Evolutionary conservation across 768 basidiomycete species (phyloP).

Genomic region (Xerocomus potaroensis): DNA sequence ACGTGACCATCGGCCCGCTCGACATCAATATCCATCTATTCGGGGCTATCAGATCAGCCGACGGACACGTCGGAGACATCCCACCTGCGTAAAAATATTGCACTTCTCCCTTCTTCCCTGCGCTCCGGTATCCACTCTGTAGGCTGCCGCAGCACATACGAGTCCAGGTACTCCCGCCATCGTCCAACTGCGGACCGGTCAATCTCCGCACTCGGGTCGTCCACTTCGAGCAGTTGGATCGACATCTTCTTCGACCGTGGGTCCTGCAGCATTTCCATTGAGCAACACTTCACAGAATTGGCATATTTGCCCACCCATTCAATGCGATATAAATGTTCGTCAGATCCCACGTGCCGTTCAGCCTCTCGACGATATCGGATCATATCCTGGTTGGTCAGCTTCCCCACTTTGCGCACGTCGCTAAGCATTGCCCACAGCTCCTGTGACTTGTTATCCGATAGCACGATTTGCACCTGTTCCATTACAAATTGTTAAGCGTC

Average conservation of each 20-base stretch:
- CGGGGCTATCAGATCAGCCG: constrained; percentile 11
- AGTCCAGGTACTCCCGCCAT: constrained; percentile 73
- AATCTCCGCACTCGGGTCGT: constrained; percentile 62
- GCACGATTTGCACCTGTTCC: constrained; percentile 76
- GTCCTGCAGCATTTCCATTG: constrained; percentile 40
- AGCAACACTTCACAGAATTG: constrained; percentile 6
- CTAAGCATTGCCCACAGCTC: constrained; percentile 79
- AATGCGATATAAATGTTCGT: constrained; percentile 73
- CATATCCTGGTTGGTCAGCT: constrained; percentile 57
- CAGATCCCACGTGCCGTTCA: constrained; percentile 67
- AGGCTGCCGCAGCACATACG: constrained; percentile 64
- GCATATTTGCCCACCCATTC: constrained; percentile 61
- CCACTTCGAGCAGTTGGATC: constrained; percentile 54
- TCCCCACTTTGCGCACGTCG: constrained; percentile 51
- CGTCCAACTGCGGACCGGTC: constrained; percentile 47
- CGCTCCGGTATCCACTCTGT: constrained; percentile 64
- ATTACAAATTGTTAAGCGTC: constrained; percentile 4
- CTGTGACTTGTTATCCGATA: constrained; percentile 81
- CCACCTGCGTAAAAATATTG: constrained; percentile 60
- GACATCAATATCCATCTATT: constrained; percentile 47
- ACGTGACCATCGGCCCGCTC: constrained; percentile 25
- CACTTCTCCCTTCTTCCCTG: constrained; percentile 32
- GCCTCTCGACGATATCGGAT: constrained; percentile 78
- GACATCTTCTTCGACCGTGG: constrained; percentile 50
- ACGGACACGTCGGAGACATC: too few species aligned